Evolutionary conservation across 331 rosid species (phyloP).

Genomic region (Saraca asoca): DNA sequence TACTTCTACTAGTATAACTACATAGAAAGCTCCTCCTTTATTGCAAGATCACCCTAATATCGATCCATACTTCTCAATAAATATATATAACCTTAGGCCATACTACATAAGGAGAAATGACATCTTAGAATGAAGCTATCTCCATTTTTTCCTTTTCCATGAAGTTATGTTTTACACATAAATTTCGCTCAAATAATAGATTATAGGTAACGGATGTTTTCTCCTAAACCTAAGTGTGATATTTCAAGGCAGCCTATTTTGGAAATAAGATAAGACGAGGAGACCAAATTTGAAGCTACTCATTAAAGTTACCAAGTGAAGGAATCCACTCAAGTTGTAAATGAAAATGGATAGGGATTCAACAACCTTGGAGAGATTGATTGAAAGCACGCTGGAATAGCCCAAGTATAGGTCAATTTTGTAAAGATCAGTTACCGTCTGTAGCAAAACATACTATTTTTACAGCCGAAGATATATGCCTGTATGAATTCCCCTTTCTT

Average conservation of each 20-base stretch:
- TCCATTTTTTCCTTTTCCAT: neutral
- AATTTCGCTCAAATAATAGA: neutral
- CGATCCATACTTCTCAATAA: neutral
- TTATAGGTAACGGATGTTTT: neutral
- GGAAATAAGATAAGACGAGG: neutral
- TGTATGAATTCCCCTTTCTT: too few relatives aligned
- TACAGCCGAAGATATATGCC: too few relatives aligned
- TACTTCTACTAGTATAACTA: neutral
- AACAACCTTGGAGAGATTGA: neutral
- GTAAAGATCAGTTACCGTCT: neutral
- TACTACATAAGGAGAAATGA: neutral
- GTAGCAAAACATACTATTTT: neutral
- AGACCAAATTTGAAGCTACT: neutral
- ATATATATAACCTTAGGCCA: too few relatives aligned
- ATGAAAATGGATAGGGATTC: neutral
- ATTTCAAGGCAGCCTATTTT: neutral
- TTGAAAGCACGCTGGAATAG: neutral
- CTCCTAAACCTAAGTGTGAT: neutral
- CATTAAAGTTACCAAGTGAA: neutral
- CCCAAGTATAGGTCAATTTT: neutral
- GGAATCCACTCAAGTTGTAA: neutral
- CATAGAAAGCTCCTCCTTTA: neutral
- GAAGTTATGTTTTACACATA: too few relatives aligned
- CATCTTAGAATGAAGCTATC: too few relatives aligned
- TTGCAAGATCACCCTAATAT: neutral